A percentile compares a stretch with the other conserved stretches of the same genome.
These are phyloP conservation scores for Tardiomyces blankii DNA, from an alignment of 1,139 yeast species.

Conservation along the genomic window DNA sequence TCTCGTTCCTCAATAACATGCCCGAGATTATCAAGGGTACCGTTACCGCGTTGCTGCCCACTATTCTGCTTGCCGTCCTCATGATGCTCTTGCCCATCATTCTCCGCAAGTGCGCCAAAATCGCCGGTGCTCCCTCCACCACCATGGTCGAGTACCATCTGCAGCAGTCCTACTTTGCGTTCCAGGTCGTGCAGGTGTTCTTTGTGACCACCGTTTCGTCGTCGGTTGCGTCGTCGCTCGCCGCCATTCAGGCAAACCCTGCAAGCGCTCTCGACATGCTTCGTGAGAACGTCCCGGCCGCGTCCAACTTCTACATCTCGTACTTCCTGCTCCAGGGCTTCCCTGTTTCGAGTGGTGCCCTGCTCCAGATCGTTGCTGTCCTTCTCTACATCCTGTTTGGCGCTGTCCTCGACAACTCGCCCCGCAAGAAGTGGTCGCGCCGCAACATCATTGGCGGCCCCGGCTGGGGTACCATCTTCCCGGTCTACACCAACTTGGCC, in stretches of 20 bases:
- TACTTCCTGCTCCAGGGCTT: constrained; percentile 72
- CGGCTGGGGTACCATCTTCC: constrained; percentile 86
- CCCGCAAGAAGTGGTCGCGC: constrained; percentile 78
- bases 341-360: constrained; percentile 65
- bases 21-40: constrained; percentile 64
- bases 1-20: constrained; percentile 56
- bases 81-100: constrained; percentile 80
- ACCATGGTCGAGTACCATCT: constrained; percentile 72
- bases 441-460: constrained; percentile 50
- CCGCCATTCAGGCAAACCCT: constrained; percentile 54
- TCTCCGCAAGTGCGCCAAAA: constrained; percentile 60
- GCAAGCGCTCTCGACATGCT: constrained; percentile 54
- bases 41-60: constrained; percentile 79
- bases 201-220: constrained; percentile 73
- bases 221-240: constrained; percentile 67
- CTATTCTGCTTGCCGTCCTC: constrained; percentile 66
- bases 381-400: constrained; percentile 64
- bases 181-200: constrained; percentile 76
- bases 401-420: constrained; percentile 59
- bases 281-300: constrained; percentile 54
- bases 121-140: constrained; percentile 58
- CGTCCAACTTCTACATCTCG: constrained; percentile 59
- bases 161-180: constrained; percentile 79
- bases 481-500: constrained; percentile 71
- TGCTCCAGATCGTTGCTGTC: constrained; percentile 68